Evolutionary conservation across 257 asterid genomes (phyloP).

Genomic region (Nicotiana tomentosiformis): DNA sequence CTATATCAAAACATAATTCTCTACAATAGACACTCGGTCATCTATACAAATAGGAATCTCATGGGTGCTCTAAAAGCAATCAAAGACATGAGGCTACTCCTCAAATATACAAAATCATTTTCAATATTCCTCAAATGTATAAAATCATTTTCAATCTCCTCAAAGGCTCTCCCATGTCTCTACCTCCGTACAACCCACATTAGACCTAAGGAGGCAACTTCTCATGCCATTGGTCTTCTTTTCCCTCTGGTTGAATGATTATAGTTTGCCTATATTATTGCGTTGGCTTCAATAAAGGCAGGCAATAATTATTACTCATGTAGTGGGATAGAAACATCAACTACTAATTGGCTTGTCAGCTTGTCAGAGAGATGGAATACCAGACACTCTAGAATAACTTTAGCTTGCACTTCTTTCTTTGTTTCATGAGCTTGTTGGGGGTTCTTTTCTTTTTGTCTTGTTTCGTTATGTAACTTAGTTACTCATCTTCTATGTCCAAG

Average conservation of each 20-base stretch:
- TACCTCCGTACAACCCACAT: too few relatives aligned
- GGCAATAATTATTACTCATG: neutral
- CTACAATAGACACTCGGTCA: too few relatives aligned
- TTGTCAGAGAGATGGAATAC: neutral
- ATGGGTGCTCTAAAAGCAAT: too few relatives aligned
- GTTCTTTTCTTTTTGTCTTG: neutral
- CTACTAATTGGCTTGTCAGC: neutral
- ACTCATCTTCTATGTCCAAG: neutral
- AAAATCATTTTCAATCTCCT: too few relatives aligned
- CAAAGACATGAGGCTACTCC: too few relatives aligned
- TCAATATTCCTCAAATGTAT: too few relatives aligned
- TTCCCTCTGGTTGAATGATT: neutral
- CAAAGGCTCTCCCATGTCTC: too few relatives aligned
- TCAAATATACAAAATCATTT: too few relatives aligned
- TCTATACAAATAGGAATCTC: too few relatives aligned
- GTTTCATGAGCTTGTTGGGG: neutral
- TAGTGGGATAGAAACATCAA: neutral
- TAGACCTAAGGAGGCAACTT: too few relatives aligned
- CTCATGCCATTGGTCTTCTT: too few relatives aligned
- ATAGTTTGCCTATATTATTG: neutral
- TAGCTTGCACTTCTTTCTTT: neutral
- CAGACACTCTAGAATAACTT: neutral
- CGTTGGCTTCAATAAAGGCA: neutral
- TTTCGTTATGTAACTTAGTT: neutral
- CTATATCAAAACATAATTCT: too few relatives aligned